Conservation (phyloP, 768 basidiomycete species). For the Russula sp. region DNA sequence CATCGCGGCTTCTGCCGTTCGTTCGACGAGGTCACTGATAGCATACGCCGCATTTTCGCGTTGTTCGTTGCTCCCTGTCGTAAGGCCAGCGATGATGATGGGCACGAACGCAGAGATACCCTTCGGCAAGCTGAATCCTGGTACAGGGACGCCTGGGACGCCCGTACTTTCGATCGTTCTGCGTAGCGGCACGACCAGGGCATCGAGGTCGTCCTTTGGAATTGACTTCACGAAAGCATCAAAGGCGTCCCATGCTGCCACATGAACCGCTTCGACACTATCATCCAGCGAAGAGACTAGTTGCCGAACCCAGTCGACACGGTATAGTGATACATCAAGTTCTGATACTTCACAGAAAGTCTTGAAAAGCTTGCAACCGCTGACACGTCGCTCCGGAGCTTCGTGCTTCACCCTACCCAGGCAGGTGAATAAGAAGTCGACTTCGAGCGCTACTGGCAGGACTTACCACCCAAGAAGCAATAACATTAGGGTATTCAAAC, state of each 20-base stretch:
- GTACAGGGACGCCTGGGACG: constrained; percentile 66
- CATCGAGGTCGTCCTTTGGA: constrained; percentile 89
- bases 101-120: constrained; percentile 81
- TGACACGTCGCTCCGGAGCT: constrained; percentile 62
- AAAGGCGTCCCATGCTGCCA: constrained; percentile 75
- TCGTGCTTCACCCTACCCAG: constrained; percentile 71
- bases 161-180: constrained; percentile 84
- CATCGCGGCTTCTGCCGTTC: constrained; percentile 77
- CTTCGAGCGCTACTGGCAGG: neutral
- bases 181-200: constrained; percentile 83
- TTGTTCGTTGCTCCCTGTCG: constrained; percentile 91
- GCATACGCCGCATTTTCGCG: constrained; percentile 93
- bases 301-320: constrained; percentile 91
- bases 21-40: constrained; percentile 91
- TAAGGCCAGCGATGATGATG: constrained; percentile 87
- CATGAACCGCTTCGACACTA: constrained; percentile 63
- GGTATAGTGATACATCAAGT: constrained; percentile 78
- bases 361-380: constrained; percentile 71
- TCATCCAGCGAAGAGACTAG: constrained; percentile 83
- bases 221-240: constrained; percentile 86
- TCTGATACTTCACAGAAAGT: constrained; percentile 80
- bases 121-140: constrained; percentile 82
- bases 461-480: constrained; percentile 81
- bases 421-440: neutral
- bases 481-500: constrained; percentile 85